Evolutionary conservation across 306 rosid species (phyloP), one percentile per base, ranked within the genome.

Genomic region (Argentina anserina): DNA sequence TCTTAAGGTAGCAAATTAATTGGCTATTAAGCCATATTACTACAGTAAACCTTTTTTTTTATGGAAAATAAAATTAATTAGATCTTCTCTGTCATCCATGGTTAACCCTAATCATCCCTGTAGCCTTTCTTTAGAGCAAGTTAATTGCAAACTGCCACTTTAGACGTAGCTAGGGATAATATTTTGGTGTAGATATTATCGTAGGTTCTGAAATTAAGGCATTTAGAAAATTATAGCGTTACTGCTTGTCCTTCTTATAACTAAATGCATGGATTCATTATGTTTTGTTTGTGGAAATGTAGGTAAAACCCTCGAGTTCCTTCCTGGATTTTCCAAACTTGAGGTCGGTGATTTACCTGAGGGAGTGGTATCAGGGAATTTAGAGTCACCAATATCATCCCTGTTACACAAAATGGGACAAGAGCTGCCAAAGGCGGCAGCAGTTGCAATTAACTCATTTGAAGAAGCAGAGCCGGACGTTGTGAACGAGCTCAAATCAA

Each of bases 371-470:
- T n/a, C 17, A 1, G 80, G 26, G 18, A 23, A 71, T 21, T 3
- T 56, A 11, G 79, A 86, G 0, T 69, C 80, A 5, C 89, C 87
- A 17, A 73, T 93, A 20, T 33, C 86, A 40, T n/a, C 3, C 0
- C 56, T 91, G 89, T 13, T 84, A 29, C 58, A 86, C 71, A 84
- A 85, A 71, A 85, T 91, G 96, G 97, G 92, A 43, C 70, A 15
- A 7, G 70, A 8, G 14, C 79, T 93, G 25, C 87, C 92, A 2
- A 62, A 58, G 15, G 97, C 96, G 45, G 79, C 82, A 0, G 85
- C 87, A 2, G 85, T 93, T 39, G 79, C 80, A 49, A 75, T 91
- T 21, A 93, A 93, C 83, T 93, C 92, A 0, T 93, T 82, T 47
- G 78, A 66, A 43, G 77, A 67, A 36, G 3, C 88, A 7, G 85